These are phyloP conservation scores for Cicer yamashitae DNA, from an alignment of 306 rosid species.

Conservation along the genomic window DNA sequence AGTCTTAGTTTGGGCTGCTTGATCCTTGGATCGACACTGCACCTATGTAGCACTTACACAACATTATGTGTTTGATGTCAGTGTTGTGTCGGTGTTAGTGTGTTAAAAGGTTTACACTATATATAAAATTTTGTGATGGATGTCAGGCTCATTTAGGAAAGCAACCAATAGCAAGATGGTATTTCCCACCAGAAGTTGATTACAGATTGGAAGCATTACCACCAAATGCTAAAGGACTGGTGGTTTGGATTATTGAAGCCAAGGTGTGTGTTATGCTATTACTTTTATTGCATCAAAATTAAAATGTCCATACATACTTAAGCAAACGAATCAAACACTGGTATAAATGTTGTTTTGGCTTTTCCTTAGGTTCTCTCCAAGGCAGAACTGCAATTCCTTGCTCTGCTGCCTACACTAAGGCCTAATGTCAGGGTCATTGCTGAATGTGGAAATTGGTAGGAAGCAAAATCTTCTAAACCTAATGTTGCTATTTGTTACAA, in stretches of 20 bases:
- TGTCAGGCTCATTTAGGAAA: conserved; percentile 57
- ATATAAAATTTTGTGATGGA: background rate
- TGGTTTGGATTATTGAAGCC: conserved; percentile 59
- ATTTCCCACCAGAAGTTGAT: conserved; percentile 96
- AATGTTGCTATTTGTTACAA: background rate
- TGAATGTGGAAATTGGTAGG: conserved; percentile 93
- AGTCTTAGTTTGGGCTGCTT: too few species aligned
- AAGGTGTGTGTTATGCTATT: conserved; percentile 47
- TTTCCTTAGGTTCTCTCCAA: conserved; percentile 78
- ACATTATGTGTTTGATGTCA: background rate
- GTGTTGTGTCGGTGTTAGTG: background rate
- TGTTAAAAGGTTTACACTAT: conserved; percentile 5
- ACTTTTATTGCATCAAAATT: background rate
- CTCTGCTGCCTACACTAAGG: conserved; percentile 77
- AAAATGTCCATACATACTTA: background rate
- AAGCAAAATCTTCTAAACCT: background rate
- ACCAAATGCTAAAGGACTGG: conserved; percentile 71
- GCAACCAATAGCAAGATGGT: conserved; percentile 82
- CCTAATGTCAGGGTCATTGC: conserved; percentile 96
- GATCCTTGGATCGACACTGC: too few species aligned
- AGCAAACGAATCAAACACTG: background rate
- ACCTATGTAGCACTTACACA: too few species aligned
- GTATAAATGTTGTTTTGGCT: conserved; percentile 22
- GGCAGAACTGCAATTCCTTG: conserved; percentile 92
- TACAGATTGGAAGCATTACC: conserved; percentile 90